phyloP scores from a whole-genome alignment of 1,284 basidiomycete genomes.

The Heterobasidion occidentale region DNA sequence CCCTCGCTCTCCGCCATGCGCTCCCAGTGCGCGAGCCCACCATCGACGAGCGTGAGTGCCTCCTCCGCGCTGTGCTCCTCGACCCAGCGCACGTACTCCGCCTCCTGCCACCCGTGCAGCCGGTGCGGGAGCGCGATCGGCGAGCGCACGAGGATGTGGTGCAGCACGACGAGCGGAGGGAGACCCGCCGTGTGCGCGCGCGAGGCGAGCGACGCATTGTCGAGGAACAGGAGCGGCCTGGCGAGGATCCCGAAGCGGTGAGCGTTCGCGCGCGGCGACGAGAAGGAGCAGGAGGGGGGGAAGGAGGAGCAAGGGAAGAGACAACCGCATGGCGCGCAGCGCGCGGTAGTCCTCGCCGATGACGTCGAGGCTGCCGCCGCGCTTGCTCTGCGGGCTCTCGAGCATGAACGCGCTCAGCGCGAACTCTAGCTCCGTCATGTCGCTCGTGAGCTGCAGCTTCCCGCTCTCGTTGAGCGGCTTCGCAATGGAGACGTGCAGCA shows the following conservation, averaged over 20 bases:
- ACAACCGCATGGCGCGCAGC: slow-evolving; percentile 75
- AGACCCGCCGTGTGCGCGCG: slow-evolving; percentile 64
- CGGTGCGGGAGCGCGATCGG: slow-evolving; percentile 80
- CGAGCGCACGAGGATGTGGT: slow-evolving; percentile 89
- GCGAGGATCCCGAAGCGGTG: background rate
- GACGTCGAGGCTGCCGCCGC: slow-evolving; percentile 56
- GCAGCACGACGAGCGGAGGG: slow-evolving; percentile 77
- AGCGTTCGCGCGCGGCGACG: background rate
- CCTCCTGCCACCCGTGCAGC: slow-evolving; percentile 86
- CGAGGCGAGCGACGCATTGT: slow-evolving; percentile 60
- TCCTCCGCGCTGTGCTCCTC: slow-evolving; percentile 72
- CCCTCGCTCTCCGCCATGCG: slow-evolving; percentile 49
- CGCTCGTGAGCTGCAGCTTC: slow-evolving; percentile 86
- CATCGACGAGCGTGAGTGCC: slow-evolving; percentile 63
- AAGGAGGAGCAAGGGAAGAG: background rate
- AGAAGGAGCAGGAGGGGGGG: too few species aligned
- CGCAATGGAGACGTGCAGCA: slow-evolving; percentile 84
- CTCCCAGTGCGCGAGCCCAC: slow-evolving; percentile 68
- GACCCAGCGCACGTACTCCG: slow-evolving; percentile 87
- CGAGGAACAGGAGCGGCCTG: slow-evolving; percentile 83
- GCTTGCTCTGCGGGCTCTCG: slow-evolving; percentile 47
- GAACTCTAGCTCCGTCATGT: slow-evolving; percentile 96
- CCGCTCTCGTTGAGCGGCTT: slow-evolving; percentile 83
- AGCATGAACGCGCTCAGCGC: slow-evolving; percentile 72
- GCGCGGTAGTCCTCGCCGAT: slow-evolving; percentile 78